Evolutionary conservation across 2,329 filamentous ascomycete species (phyloP), one percentile per base, ranked within the genome.

Genomic region (Sphaerulina musiva): DNA sequence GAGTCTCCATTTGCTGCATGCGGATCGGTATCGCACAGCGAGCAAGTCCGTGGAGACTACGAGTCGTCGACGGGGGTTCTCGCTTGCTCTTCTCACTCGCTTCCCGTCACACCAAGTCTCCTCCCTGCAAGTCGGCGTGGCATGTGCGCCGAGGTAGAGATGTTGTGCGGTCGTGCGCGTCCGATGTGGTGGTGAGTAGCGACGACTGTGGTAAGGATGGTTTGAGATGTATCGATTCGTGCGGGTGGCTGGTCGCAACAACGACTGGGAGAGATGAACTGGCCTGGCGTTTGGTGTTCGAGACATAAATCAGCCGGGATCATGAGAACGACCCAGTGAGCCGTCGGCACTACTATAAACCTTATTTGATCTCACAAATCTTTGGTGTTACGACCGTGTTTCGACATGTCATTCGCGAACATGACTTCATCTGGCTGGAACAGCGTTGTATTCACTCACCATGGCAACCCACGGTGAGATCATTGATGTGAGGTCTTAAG

Each of bases 1-100:
- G 43, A 42, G 42, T 40, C 32, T 50, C 48, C 48, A 50, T 50
- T 17, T 34, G 48, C 48, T 48, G 31, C 26, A 26, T 26, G 26
- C 26, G 26, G 9, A n/a, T 20, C 34, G 14, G 14, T 10, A 38
- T 7, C 12, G 31, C 42, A 34, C 31, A 29, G 42, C 43, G 49
- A 46, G 43, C 49, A 52, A 46, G 34, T 52, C 9, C 47, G 47
- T 38, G 8, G 14, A 17, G 41, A 46, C 36, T 26, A 26, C 4
- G 4, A 26, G 26, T 17, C 8, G 40, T 42, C n/a, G 14, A 23
- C 17, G 11, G 3, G 36, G 14, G 36, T 42, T 14, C 40, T 42
- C n/a, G 26, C 40, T 9, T 23, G n/a, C 40, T 17, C 14, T 42
- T 10, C 34, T 36, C 7, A n/a, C 29, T 49, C 14, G 31, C 36